phyloP scores from a whole-genome alignment of 371 early-diverging fungal species.

The Mortierella sp. region DNA sequence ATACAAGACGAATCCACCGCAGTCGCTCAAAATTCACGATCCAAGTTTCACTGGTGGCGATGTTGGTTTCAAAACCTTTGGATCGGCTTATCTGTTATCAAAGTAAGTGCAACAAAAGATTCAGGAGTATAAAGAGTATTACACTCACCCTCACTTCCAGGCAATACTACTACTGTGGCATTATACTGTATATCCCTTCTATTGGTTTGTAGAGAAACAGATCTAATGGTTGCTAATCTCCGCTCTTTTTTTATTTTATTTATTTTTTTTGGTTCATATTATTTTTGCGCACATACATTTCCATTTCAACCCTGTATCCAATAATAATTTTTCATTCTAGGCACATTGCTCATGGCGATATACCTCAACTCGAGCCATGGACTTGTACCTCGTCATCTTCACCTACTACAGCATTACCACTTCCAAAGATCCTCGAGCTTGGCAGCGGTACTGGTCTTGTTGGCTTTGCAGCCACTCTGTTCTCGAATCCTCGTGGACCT shows the following conservation, averaged over 20 bases:
- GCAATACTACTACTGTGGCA: not conserved
- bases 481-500: slow-evolving; percentile 43
- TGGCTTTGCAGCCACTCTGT: slow-evolving; percentile 44
- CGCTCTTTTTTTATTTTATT: not conserved
- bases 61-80: slow-evolving; percentile 57
- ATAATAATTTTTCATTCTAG: slow-evolving; percentile 13
- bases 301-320: not conserved
- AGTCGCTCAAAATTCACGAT: slow-evolving; percentile 48
- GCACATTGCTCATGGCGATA: slow-evolving; percentile 55
- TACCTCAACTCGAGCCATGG: slow-evolving; percentile 54
- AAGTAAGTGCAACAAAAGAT: slow-evolving; percentile 24
- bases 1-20: slow-evolving; percentile 39
- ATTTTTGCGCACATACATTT: not conserved
- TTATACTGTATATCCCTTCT: not conserved
- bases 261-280: no score
- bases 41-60: slow-evolving; percentile 54
- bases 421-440: slow-evolving; percentile 45
- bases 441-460: slow-evolving; percentile 52
- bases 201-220: no score
- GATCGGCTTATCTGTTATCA: slow-evolving; percentile 52
- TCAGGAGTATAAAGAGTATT: not conserved
- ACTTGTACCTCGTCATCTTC: slow-evolving; percentile 9
- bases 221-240: slow-evolving; percentile 3
- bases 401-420: slow-evolving; percentile 13
- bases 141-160: not conserved